Conservation (phyloP, 176 grass and related monocot species). For the Rhynchospora breviuscula region DNA sequence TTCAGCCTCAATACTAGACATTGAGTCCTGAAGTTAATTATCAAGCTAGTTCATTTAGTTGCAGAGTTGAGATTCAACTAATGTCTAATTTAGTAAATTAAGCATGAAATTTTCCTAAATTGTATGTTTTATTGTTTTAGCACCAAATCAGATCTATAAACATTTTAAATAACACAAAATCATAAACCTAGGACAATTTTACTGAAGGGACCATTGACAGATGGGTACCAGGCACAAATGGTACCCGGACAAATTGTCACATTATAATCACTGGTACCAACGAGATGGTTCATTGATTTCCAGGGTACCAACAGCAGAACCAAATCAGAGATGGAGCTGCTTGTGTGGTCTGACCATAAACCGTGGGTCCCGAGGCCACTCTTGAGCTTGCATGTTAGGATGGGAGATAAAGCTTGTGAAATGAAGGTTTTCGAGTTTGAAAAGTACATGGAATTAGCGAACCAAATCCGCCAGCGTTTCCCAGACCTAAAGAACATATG, state of each 20-base stretch:
- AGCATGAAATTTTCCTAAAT: background rate
- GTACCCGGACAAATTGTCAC: background rate
- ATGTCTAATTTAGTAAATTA: background rate
- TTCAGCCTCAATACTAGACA: background rate
- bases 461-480: constrained; percentile 28
- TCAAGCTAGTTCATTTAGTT: background rate
- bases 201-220: background rate
- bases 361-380: constrained; percentile 50
- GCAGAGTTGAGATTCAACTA: background rate
- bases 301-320: constrained; percentile 19
- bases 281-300: background rate
- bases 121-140: background rate
- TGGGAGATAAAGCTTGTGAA: constrained; percentile 75
- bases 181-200: background rate
- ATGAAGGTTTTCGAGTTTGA: constrained; percentile 50
- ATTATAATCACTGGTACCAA: background rate
- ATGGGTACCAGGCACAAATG: background rate
- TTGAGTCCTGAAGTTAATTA: background rate
- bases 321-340: constrained; percentile 34
- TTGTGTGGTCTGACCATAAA: constrained; percentile 57
- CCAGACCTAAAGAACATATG: constrained; percentile 46
- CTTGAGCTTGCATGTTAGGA: constrained; percentile 66
- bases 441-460: constrained; percentile 61
- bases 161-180: background rate
- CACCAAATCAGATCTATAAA: background rate